Evolutionary conservation across 2,329 filamentous ascomycete species (phyloP), one percentile per base, ranked within the genome.

Genomic region (Golovinomyces cichoracearum): DNA sequence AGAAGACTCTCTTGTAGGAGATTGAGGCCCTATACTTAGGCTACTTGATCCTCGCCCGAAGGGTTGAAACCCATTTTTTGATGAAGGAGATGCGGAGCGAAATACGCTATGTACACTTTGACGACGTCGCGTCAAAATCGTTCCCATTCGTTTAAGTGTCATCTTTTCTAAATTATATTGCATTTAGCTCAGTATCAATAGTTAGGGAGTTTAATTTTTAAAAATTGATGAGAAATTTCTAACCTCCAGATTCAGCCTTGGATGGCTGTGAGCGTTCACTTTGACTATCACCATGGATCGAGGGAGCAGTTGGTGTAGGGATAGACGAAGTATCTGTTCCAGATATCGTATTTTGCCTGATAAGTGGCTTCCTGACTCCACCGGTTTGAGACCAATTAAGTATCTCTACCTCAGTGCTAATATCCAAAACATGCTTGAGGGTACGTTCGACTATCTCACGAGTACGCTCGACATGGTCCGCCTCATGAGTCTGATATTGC

Each of bases 401-500:
- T 53, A 98, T 88, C 65, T 98, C 90, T 58, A 80, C 80, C 17
- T 77, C 74, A 0, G 86, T 93, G 61, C 83, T 80, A 38, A 94
- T 76, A 60, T 93, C 90, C 47, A 98, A 69, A 56, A 95, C 70
- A 7, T 78, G 71, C 55, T 83, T 84, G 50, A 98, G 66, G 23
- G 83, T 83, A 52, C 78, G 76, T 61, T 90, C 85, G 23, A 84
- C 78, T 12, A 78, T 76, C 51, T 75, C 68, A 53, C 83, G 76
- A 52, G 72, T 78, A 50, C 80, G 74, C 62, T 93, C 82, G 15
- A 88, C 76, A 56, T 83, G 76, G 60, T 98, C 90, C 25, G 83
- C 74, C 62, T 95, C 88, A 60, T 93, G 80, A 0, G 90, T 98
- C 63, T 93, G 79, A 57, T 88, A 81, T 59, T 94, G 86, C 0